A percentile compares a stretch with the other conserved stretches of the same genome.
These are phyloP conservation scores for Suillus lakei DNA, from an alignment of 768 basidiomycete genomes.

Conservation along the genomic window DNA sequence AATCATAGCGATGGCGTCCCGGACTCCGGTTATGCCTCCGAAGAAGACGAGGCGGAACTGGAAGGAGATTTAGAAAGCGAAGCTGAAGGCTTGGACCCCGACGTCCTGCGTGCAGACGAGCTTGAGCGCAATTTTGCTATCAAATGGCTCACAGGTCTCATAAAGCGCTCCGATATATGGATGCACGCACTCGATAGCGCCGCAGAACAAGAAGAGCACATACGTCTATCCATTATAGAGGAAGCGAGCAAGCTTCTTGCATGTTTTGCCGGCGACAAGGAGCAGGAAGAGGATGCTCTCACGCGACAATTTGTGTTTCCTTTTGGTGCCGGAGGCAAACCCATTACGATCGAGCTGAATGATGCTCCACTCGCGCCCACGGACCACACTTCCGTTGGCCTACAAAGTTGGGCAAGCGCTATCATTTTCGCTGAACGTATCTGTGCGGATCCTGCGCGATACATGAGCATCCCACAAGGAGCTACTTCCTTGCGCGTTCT, in stretches of 20 bases:
- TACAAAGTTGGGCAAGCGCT: conserved; percentile 86
- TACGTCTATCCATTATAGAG: conserved; percentile 53
- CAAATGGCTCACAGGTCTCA: conserved; percentile 75
- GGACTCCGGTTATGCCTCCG: conserved; percentile 82
- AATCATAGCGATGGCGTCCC: conserved; percentile 52
- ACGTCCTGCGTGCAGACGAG: conserved; percentile 60
- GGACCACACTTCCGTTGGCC: conserved; percentile 80
- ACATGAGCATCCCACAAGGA: conserved; percentile 35
- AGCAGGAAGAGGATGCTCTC: conserved; percentile 43
- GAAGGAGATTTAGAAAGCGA: conserved; percentile 23
- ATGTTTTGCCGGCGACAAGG: conserved; percentile 48
- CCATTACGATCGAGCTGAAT: conserved; percentile 61
- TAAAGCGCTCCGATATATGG: conserved; percentile 65
- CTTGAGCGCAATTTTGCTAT: conserved; percentile 73
- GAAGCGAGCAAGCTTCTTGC: conserved; percentile 63
- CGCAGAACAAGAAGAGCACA: conserved; percentile 42
- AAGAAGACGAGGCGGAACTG: conserved; percentile 60
- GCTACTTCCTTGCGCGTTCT: conserved; percentile 50
- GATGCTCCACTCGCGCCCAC: conserved; percentile 66
- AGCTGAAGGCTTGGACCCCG: conserved; percentile 37
- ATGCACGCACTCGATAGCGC: conserved; percentile 16
- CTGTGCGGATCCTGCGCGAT: conserved; percentile 47
- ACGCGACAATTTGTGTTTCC: conserved; percentile 60
- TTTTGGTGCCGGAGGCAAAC: conserved; percentile 16
- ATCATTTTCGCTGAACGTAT: conserved; percentile 72